Evolutionary conservation across 1,284 basidiomycete species (phyloP), one percentile per base, ranked within the genome.

Genomic region (Heterobasidion irregulare): DNA sequence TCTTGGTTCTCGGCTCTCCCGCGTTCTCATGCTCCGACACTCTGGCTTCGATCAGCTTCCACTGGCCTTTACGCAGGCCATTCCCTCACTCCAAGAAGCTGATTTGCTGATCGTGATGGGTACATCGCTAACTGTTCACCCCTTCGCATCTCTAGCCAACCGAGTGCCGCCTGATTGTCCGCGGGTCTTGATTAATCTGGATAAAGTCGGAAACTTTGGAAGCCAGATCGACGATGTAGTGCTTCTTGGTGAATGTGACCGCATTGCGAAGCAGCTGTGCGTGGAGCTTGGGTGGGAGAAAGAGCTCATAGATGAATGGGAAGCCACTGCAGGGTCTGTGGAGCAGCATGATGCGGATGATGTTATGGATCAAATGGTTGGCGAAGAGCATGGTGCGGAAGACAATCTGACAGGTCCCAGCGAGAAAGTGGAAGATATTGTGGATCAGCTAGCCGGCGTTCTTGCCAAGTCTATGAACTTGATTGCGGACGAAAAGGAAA

Each of bases 101-200:
- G 93, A 98, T 68, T 76, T 98, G 9, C 79, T 98, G 16, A 84
- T 98, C 61, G 84, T 98, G 34, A 85, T 98, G 61, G 96, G 96
- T 32, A 98, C 96, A 0, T 96, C 93, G 2, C 77, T 96, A 32
- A 86, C 84, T 6, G 86, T 91, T 8, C 79, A 86, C 54, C 89
- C 89, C 2, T 91, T 92, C 64, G 87, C 89, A 2, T 77, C 79
- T 1, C 76, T 92, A 26, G 77, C 81, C 8, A 66, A 71, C 34
- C 65, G 79, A 60, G 78, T 80, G 1, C 70, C 72, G 8, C 58
- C 68, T 2, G 59, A 60, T 13, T 88, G 86, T 63, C 84, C 82
- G n/a, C 80, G 88, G 6, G 78, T 85, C 12, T 71, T 87, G 41
- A 80, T 90, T 63, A 89, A 89, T 61, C 70, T 87, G 47, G 85